These are phyloP conservation scores for Colletotrichum scovillei DNA, from an alignment of 2,329 filamentous ascomycete species.

Conservation along the genomic window DNA sequence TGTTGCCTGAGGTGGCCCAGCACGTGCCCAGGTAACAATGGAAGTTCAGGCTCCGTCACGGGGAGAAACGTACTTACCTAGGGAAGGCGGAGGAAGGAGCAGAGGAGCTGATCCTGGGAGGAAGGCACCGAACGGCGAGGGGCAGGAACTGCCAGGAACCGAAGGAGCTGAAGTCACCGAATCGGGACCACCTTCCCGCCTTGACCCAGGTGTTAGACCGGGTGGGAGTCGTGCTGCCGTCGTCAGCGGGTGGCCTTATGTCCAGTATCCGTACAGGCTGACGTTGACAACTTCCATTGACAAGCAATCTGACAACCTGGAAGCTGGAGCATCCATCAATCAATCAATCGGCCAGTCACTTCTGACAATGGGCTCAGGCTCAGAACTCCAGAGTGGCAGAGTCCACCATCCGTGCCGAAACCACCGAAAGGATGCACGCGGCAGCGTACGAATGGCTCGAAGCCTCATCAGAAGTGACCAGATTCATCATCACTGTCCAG, in stretches of 20 bases:
- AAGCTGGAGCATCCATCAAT: background rate
- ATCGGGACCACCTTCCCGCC: background rate
- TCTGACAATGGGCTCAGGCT: background rate
- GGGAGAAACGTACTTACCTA: no score
- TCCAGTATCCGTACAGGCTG: background rate
- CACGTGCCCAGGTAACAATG: background rate
- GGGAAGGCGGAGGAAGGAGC: background rate
- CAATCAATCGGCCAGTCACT: background rate
- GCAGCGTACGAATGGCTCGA: constrained; percentile 6
- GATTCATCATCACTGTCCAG: constrained; percentile 9
- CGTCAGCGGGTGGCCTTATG: background rate
- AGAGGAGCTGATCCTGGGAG: background rate
- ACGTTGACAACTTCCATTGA: background rate
- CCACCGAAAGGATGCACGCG: background rate
- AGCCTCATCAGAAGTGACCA: background rate
- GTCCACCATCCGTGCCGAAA: background rate
- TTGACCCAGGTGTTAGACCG: background rate
- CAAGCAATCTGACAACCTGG: background rate
- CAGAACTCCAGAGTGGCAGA: no score
- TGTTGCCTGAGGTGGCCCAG: background rate
- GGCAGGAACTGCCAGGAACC: background rate
- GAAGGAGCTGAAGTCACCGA: background rate
- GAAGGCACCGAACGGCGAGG: background rate
- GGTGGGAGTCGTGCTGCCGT: background rate
- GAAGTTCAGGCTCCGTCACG: background rate